These are phyloP conservation scores for Whalleya microplaca DNA, from an alignment of 2,329 filamentous ascomycete genomes.

Conservation along the genomic window DNA sequence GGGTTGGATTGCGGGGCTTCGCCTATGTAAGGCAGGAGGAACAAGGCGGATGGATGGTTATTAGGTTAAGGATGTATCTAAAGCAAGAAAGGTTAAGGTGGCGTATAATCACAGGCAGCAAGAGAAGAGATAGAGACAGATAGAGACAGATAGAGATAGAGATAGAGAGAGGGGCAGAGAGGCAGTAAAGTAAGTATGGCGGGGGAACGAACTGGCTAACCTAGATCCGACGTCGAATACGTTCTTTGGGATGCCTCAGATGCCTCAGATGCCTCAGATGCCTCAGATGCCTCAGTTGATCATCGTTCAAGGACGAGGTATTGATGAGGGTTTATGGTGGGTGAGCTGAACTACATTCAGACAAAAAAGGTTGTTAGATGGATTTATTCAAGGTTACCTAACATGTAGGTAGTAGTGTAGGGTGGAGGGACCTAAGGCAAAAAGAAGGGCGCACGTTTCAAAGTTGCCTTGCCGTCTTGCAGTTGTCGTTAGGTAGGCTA, in stretches of 20 bases:
- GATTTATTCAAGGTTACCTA: no score
- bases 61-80: slow-evolving; percentile 1
- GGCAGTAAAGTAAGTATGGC: neutral
- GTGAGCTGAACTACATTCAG: no score
- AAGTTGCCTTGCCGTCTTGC: neutral
- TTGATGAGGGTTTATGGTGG: neutral
- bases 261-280: no score
- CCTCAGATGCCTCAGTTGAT: slow-evolving; percentile 3
- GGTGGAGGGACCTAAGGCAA: no score
- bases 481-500: no score
- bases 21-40: slow-evolving; percentile 4
- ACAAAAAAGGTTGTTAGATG: neutral
- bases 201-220: neutral
- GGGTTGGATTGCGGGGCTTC: slow-evolving; percentile 10
- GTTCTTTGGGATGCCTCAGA: no score
- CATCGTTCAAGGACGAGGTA: neutral
- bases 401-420: no score
- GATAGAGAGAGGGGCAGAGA: no score
- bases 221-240: slow-evolving; percentile 7
- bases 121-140: neutral
- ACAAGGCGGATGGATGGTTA: neutral
- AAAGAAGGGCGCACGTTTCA: no score
- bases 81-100: no score
- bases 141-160: no score
- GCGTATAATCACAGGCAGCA: slow-evolving; percentile 5